Evolutionary conservation across 768 basidiomycete species (phyloP), one percentile per base, ranked within the genome.

Genomic region (Nevesoporus exiguus): DNA sequence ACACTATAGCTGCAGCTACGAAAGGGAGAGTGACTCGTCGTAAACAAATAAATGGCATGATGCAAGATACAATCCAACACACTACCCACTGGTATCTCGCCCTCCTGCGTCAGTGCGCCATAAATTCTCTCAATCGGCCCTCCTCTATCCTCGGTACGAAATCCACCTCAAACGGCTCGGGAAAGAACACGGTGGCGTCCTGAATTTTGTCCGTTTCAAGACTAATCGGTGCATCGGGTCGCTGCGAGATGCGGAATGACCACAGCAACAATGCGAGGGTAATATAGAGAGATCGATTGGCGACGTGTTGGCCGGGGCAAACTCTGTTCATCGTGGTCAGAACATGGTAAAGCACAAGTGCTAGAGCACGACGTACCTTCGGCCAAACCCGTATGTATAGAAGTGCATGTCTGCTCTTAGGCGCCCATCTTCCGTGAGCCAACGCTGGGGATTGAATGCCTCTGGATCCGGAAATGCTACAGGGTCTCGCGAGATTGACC

Each of bases 271-370:
- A 71, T 0, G 83, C 81, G 1, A 83, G 78, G 62, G 80, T 85
- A 49, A 86, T 71, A 61, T 81, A 82, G 2, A 87, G 68, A 5
- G 85, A 86, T 5, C n/a, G 40, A 25, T 58, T 52, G 3, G 58
- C 84, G 27, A 87, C 75, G 64, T 83, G 73, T 54, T 77, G 77
- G 1, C 84, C 84, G 0, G 83, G 84, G 50, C 84, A 87, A 2
- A 84, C 75, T 36, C 84, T 80, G 27, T 11, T n/a, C n/a, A n/a
- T n/a, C n/a, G n/a, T n/a, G n/a, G n/a, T n/a, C n/a, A n/a, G n/a
- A n/a, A n/a, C n/a, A n/a, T n/a, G n/a, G n/a, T n/a, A n/a, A n/a
- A n/a, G n/a, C n/a, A n/a, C n/a, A n/a, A n/a, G n/a, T n/a, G n/a
- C n/a, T n/a, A 29, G 7, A 11, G 40, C 13, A 21, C n/a, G 30